These are phyloP conservation scores for Phytophthora litchii DNA, from an alignment of 352 stramenopile genomes.

Conservation along the genomic window DNA sequence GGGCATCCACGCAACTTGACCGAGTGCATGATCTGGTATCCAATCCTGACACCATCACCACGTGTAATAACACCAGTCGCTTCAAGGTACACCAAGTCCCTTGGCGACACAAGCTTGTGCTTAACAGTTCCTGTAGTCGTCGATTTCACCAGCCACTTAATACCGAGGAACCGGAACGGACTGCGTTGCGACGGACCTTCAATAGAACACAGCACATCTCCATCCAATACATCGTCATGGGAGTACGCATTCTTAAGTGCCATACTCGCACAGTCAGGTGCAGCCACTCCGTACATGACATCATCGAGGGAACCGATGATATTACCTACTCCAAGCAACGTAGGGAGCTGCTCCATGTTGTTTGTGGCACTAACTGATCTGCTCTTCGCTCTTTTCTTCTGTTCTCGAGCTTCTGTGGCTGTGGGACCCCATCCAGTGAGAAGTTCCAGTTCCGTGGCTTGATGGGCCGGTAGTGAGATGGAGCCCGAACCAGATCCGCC, in stretches of 20 bases:
- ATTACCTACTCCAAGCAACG: slow-evolving; percentile 49
- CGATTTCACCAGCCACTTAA: slow-evolving; percentile 75
- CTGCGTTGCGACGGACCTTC: slow-evolving; percentile 56
- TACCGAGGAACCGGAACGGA: slow-evolving; percentile 66
- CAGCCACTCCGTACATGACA: slow-evolving; percentile 64
- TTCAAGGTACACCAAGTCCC: slow-evolving; percentile 77
- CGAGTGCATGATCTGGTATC: slow-evolving; percentile 74
- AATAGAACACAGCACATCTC: slow-evolving; percentile 61
- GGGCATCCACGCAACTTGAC: slow-evolving; percentile 47
- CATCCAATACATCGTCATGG: slow-evolving; percentile 57
- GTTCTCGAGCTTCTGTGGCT: slow-evolving; percentile 33
- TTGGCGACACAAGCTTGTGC: slow-evolving; percentile 42
- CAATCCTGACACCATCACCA: slow-evolving; percentile 55
- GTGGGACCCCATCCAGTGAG: slow-evolving; percentile 40
- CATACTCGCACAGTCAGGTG: slow-evolving; percentile 60
- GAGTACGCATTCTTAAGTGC: slow-evolving; percentile 54
- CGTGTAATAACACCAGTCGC: slow-evolving; percentile 60
- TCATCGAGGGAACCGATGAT: slow-evolving; percentile 57
- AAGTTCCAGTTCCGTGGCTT: slow-evolving; percentile 39
- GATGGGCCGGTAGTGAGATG: slow-evolving; percentile 25
- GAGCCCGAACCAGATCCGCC: slow-evolving; percentile 21
- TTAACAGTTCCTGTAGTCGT: slow-evolving; percentile 41
- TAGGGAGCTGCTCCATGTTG: slow-evolving; percentile 25
- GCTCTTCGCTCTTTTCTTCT: slow-evolving; percentile 34
- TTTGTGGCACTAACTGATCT: slow-evolving; percentile 4